Percentiles rank a stretch among this genome's conserved stretches.
phyloP scores from a whole-genome alignment of 257 asterid genomes.

The Apocynum venetum region DNA sequence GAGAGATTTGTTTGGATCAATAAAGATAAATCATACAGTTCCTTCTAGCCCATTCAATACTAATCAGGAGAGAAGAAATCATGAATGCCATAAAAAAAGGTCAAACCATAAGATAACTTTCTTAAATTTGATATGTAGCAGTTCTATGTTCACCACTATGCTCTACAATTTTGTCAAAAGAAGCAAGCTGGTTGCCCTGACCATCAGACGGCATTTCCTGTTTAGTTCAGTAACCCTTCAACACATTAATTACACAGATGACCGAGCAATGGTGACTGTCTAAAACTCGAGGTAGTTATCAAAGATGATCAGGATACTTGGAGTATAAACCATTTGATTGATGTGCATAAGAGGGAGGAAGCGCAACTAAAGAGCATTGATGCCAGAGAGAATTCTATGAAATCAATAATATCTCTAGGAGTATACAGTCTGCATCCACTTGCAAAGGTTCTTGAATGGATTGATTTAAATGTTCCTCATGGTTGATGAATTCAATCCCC shows the following conservation, averaged over 20 bases:
- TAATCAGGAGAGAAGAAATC: background rate
- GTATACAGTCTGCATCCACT: background rate
- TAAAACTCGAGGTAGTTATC: background rate
- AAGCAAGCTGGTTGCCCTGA: background rate
- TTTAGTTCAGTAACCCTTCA: background rate
- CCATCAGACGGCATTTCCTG: background rate
- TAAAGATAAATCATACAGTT: background rate
- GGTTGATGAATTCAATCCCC: background rate
- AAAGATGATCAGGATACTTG: background rate
- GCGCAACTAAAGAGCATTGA: background rate
- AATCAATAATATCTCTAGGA: background rate
- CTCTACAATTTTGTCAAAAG: background rate
- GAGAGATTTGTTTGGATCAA: background rate
- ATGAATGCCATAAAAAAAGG: background rate
- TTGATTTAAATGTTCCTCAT: background rate
- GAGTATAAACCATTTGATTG: background rate
- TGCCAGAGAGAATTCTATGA: background rate
- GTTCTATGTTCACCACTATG: background rate
- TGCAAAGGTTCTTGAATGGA: background rate
- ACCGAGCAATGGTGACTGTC: background rate
- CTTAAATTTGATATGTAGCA: background rate
- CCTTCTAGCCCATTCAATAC: background rate
- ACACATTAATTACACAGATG: background rate
- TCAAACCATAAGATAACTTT: background rate
- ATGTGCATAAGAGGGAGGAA: background rate